A percentile compares a stretch with the other conserved stretches of the same genome.
Conservation (phyloP, 345 rosid species). For the Boechera divaricarpa region DNA sequence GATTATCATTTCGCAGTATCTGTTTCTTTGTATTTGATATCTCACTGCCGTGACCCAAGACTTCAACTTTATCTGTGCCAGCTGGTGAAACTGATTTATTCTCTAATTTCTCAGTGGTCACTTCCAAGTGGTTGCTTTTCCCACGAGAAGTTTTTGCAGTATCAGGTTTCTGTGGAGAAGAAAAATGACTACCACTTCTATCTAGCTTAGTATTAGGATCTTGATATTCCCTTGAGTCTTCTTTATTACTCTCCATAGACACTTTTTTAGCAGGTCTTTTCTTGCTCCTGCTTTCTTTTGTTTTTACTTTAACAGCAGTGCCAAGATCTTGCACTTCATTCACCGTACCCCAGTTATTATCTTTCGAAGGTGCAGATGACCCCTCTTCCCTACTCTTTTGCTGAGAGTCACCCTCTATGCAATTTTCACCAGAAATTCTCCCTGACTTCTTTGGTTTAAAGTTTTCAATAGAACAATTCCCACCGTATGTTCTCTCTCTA, state of each 20-base stretch:
- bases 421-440: conserved; percentile 47
- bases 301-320: conserved; percentile 49
- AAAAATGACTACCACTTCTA: conserved; percentile 47
- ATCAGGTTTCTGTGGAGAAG: conserved; percentile 45
- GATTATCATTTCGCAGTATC: conserved; percentile 51
- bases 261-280: conserved; percentile 50
- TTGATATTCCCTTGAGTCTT: conserved; percentile 44
- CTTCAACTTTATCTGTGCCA: conserved; percentile 56
- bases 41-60: conserved; percentile 48
- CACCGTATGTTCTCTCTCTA: conserved; percentile 29
- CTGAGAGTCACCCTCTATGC: conserved; percentile 48
- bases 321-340: conserved; percentile 47
- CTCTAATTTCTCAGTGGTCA: conserved; percentile 52
- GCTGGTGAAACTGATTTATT: conserved; percentile 51
- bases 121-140: conserved; percentile 51
- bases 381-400: conserved; percentile 56
- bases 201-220: conserved; percentile 48
- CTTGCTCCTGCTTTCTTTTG: conserved; percentile 53
- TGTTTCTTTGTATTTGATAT: conserved; percentile 50
- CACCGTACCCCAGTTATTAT: conserved; percentile 48
- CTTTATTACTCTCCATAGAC: conserved; percentile 52
- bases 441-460: conserved; percentile 26
- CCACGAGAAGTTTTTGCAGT: conserved; percentile 43
- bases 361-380: conserved; percentile 64
- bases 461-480: conserved; percentile 21